Conservation (phyloP, 495 filamentous ascomycete genomes). For the Aspergillus ostianus region DNA sequence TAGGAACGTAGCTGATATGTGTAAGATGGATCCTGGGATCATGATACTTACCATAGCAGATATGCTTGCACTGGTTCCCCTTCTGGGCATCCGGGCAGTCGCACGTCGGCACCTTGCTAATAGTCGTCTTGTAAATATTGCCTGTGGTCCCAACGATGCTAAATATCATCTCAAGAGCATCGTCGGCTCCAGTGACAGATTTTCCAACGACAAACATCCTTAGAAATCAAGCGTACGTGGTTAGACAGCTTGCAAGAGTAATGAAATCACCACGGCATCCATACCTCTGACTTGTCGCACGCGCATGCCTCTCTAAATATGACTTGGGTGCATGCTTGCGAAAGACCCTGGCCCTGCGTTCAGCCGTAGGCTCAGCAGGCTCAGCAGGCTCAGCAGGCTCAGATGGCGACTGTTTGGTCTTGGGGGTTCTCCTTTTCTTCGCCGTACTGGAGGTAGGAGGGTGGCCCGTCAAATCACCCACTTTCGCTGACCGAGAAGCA, state of each 20-base stretch:
- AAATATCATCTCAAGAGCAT: slow-evolving; percentile 53
- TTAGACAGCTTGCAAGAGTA: neutral
- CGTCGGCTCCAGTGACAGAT: slow-evolving; percentile 36
- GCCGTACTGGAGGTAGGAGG: slow-evolving; percentile 5
- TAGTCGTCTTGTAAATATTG: slow-evolving; percentile 66
- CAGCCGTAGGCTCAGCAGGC: slow-evolving; percentile 14
- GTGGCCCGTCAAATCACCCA: slow-evolving; percentile 23
- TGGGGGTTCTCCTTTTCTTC: slow-evolving; percentile 25
- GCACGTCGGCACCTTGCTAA: slow-evolving; percentile 59
- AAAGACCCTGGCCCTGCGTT: slow-evolving; percentile 42
- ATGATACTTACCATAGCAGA: slow-evolving; percentile 53
- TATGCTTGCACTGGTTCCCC: slow-evolving; percentile 76
- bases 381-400: slow-evolving; percentile 6
- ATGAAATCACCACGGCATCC: slow-evolving; percentile 3
- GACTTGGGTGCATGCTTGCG: slow-evolving; percentile 36
- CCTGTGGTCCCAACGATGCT: slow-evolving; percentile 73
- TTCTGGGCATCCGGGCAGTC: slow-evolving; percentile 61
- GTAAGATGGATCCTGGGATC: neutral
- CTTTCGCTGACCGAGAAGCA: neutral
- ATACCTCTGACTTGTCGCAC: slow-evolving; percentile 47
- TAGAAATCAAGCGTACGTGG: neutral
- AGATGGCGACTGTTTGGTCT: slow-evolving; percentile 12
- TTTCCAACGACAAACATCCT: slow-evolving; percentile 61
- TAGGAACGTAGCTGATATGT: neutral
- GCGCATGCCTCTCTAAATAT: slow-evolving; percentile 39